Evolutionary conservation across 2,329 filamentous ascomycete species (phyloP).

Genomic region (Sclerotinia sclerotiorum): DNA sequence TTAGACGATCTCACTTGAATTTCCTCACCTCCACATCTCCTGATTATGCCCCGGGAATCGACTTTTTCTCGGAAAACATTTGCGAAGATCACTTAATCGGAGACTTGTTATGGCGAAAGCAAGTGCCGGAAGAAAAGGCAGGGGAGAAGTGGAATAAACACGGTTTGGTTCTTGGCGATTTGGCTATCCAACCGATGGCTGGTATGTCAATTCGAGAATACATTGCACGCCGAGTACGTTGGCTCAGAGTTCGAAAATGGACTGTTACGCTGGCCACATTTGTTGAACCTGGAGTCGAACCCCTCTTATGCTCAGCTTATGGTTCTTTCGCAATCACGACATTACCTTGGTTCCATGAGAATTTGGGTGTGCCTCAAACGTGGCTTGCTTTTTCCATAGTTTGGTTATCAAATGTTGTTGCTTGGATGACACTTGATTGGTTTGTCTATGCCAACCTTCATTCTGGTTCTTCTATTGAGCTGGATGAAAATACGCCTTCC

Average conservation of each 20-base stretch:
- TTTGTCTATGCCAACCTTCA: slow-evolving; percentile 73
- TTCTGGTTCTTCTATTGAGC: slow-evolving; percentile 66
- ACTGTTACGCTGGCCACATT: slow-evolving; percentile 86
- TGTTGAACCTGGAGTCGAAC: slow-evolving; percentile 90
- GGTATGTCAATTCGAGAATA: slow-evolving; percentile 78
- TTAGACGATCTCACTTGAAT: slow-evolving; percentile 86
- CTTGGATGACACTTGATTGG: slow-evolving; percentile 78
- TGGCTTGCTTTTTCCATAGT: slow-evolving; percentile 65
- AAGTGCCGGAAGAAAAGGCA: slow-evolving; percentile 50
- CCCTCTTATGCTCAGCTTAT: slow-evolving; percentile 78
- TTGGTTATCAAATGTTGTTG: slow-evolving; percentile 64
- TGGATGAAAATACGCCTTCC: slow-evolving; percentile 69
- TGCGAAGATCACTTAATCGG: slow-evolving; percentile 97
- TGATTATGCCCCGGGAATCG: slow-evolving; percentile 65
- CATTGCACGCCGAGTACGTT: slow-evolving; percentile 76
- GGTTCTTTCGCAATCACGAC: slow-evolving; percentile 77
- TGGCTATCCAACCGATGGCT: slow-evolving; percentile 86
- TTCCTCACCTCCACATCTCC: slow-evolving; percentile 55
- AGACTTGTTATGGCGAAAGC: slow-evolving; percentile 80
- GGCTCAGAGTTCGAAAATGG: slow-evolving; percentile 92
- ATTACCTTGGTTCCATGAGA: slow-evolving; percentile 59
- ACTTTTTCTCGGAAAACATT: slow-evolving; percentile 93
- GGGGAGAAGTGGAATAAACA: slow-evolving; percentile 67
- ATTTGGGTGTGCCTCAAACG: slow-evolving; percentile 57
- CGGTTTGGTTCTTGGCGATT: slow-evolving; percentile 77